Conservation (phyloP, 371 early-diverging fungal genomes). For the Mortierella sp. region DNA sequence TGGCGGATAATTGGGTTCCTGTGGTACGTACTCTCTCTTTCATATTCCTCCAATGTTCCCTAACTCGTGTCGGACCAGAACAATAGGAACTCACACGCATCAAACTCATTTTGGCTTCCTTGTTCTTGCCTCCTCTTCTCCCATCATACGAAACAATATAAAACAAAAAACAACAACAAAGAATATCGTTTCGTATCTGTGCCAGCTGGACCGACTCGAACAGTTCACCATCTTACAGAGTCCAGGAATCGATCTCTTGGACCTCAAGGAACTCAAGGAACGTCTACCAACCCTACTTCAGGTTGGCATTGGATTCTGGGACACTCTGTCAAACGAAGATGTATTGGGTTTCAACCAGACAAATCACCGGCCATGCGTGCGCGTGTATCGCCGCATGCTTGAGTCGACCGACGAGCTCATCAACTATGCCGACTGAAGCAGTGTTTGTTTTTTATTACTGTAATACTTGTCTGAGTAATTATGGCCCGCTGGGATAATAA, state of each 20-base stretch:
- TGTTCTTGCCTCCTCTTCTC: too few species aligned
- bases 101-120: too few species aligned
- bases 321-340: constrained; percentile 17
- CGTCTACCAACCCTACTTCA: constrained; percentile 22
- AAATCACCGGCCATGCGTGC: constrained; percentile 22
- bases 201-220: constrained; percentile 49
- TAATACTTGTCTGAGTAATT: too few species aligned
- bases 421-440: constrained; percentile 1
- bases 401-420: constrained; percentile 36
- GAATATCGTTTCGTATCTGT: constrained; percentile 47
- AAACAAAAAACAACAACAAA: neutral
- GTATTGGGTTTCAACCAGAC: constrained; percentile 21
- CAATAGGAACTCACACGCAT: neutral
- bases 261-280: constrained; percentile 24
- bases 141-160: too few species aligned
- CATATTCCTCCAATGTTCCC: neutral
- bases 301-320: constrained; percentile 31
- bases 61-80: neutral
- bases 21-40: constrained; percentile 23
- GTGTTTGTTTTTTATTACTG: neutral
- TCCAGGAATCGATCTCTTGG: constrained; percentile 22
- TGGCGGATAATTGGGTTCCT: constrained; percentile 30
- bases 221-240: constrained; percentile 43
- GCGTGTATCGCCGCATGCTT: constrained; percentile 27
- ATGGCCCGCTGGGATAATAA: too few species aligned